Conservation (phyloP, 2,329 filamentous ascomycete genomes). For the Chrysoporthe puriensis region DNA sequence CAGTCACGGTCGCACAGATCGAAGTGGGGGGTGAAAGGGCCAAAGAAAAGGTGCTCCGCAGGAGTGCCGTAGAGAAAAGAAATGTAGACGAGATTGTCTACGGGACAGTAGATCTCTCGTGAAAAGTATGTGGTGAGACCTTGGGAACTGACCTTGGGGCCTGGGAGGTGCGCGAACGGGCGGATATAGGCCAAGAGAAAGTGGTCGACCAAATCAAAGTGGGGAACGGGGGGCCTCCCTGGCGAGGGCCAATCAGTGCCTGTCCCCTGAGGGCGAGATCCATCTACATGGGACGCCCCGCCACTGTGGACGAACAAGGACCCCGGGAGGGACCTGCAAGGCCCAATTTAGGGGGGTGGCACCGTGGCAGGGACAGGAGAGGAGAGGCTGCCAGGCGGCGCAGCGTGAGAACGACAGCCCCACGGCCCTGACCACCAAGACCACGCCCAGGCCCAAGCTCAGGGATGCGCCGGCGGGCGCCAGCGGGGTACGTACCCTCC, state of each 20-base stretch:
- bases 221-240: constrained; percentile 14
- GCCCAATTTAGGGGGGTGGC: neutral
- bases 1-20: constrained; percentile 5
- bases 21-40: neutral
- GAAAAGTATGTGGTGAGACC: constrained; percentile 14
- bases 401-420: constrained; percentile 1
- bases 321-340: neutral
- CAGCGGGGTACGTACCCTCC: neutral
- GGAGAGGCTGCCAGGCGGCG: neutral
- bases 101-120: constrained; percentile 10
- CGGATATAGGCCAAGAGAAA: constrained; percentile 15
- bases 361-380: constrained; percentile 6
- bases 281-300: constrained; percentile 23
- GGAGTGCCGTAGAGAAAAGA: constrained; percentile 17
- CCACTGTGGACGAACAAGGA: neutral
- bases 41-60: constrained; percentile 13
- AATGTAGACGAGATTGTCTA: constrained; percentile 17
- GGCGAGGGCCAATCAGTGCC: constrained; percentile 22
- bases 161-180: neutral
- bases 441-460: neutral
- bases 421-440: constrained; percentile 6
- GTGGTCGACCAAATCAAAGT: constrained; percentile 21
- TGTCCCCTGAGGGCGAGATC: constrained; percentile 1
- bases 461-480: neutral
- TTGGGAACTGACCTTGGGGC: constrained; percentile 10